These are phyloP conservation scores for Backusella morwellensis DNA, from an alignment of 192 early-diverging fungal species.

Conservation along the genomic window DNA sequence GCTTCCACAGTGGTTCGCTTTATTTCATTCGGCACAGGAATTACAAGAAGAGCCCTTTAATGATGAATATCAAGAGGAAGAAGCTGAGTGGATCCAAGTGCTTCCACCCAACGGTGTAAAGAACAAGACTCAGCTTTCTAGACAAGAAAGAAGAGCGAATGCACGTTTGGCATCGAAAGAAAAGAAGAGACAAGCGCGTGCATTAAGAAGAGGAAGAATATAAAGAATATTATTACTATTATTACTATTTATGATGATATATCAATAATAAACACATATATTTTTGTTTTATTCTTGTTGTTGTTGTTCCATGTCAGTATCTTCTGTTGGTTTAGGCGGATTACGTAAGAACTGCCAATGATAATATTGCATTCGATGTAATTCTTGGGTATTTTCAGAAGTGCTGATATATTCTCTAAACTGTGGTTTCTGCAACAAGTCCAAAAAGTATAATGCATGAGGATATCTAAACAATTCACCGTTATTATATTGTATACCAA, in stretches of 20 bases:
- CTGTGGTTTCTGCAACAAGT: slow-evolving; percentile 74
- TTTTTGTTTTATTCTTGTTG: not conserved
- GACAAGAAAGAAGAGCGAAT: slow-evolving; percentile 18
- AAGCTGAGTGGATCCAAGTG: not conserved
- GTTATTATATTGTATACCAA: not conserved
- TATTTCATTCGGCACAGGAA: not conserved
- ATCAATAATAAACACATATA: too few species aligned
- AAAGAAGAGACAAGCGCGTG: slow-evolving; percentile 15
- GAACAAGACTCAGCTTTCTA: not conserved
- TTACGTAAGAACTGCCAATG: slow-evolving; percentile 68
- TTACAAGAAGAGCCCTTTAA: not conserved
- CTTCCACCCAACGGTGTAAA: not conserved
- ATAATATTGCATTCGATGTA: slow-evolving; percentile 80
- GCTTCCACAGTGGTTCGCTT: not conserved
- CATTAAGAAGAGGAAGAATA: not conserved
- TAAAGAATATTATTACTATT: not conserved
- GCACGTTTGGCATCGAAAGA: slow-evolving; percentile 16
- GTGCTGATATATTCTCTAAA: slow-evolving; percentile 79
- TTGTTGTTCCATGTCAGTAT: not conserved
- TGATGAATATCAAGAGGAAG: not conserved
- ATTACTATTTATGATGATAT: not conserved
- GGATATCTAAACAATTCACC: slow-evolving; percentile 65
- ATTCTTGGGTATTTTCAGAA: slow-evolving; percentile 65
- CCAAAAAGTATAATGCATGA: slow-evolving; percentile 82
- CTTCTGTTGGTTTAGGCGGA: slow-evolving; percentile 19